A percentile compares a stretch with the other conserved stretches of the same genome.
Evolutionary conservation across 1,284 basidiomycete genomes (phyloP).

Genomic region (Cryptococcus depauperatus): DNA sequence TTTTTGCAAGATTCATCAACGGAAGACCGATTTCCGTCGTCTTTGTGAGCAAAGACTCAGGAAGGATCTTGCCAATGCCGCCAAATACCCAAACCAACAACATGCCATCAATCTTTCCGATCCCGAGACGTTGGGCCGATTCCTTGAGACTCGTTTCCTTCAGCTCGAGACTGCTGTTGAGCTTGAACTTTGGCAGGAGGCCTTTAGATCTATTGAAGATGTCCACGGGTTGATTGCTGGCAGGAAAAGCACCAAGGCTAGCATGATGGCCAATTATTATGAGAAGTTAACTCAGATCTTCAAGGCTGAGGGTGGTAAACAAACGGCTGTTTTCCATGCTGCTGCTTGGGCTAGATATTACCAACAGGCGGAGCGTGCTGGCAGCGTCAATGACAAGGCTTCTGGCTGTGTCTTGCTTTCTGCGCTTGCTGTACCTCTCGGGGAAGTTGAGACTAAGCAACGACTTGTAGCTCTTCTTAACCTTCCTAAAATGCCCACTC

Average conservation of each 20-base stretch:
- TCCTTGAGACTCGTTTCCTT: conserved; percentile 95
- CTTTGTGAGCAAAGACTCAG: conserved; percentile 87
- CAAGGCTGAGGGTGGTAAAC: conserved; percentile 48
- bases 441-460: conserved; percentile 59
- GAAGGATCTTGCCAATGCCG: conserved; percentile 87
- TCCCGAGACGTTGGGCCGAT: conserved; percentile 89
- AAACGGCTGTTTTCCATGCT: conserved; percentile 93
- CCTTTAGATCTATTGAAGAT: conserved; percentile 96
- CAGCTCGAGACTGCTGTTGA: conserved; percentile 98
- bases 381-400: conserved; percentile 70
- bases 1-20: conserved; percentile 88
- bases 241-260: conserved; percentile 81
- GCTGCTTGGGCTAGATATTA: conserved; percentile 89
- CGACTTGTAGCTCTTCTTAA: conserved; percentile 81
- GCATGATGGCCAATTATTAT: conserved; percentile 99
- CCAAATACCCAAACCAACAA: conserved; percentile 90
- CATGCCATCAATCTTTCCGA: conserved; percentile 98
- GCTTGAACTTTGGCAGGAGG: conserved; percentile 98
- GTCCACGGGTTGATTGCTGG: conserved; percentile 80
- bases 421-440: conserved; percentile 89
- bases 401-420: conserved; percentile 89
- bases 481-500: conserved; percentile 75
- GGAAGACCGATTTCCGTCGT: conserved; percentile 96
- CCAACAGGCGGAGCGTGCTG: conserved; percentile 47
- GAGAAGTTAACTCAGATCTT: conserved; percentile 97